These are phyloP conservation scores for Chernovozyma sophiae-reginae DNA, from an alignment of 1,139 yeast genomes.

Conservation along the genomic window DNA sequence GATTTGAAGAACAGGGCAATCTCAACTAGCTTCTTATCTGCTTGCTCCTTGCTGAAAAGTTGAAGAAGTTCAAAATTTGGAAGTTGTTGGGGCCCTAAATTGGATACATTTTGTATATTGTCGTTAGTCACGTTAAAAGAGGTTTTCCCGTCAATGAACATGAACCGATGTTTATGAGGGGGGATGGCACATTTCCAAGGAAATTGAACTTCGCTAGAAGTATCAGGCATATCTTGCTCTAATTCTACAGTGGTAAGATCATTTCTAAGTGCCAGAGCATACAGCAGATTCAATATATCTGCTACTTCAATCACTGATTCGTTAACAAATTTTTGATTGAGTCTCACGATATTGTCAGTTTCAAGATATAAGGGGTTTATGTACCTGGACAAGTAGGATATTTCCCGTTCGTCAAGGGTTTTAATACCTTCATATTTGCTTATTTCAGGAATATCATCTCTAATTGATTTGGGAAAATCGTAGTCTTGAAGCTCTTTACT, in stretches of 20 bases:
- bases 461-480: constrained; percentile 67
- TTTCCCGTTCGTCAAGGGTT: constrained; percentile 26
- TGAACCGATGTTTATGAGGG: constrained; percentile 85
- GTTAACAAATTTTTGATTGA: constrained; percentile 53
- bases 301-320: constrained; percentile 69
- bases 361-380: constrained; percentile 56
- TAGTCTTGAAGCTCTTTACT: constrained; percentile 71
- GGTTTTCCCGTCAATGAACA: constrained; percentile 73
- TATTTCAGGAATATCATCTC: constrained; percentile 29
- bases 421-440: constrained; percentile 8
- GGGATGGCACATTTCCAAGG: constrained; percentile 96
- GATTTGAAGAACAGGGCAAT: constrained; percentile 61
- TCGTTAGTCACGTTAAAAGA: constrained; percentile 24
- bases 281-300: constrained; percentile 57
- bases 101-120: constrained; percentile 22
- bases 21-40: constrained; percentile 36
- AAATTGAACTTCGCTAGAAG: constrained; percentile 48
- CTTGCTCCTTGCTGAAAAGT: neutral
- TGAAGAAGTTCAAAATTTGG: constrained; percentile 46
- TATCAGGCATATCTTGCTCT: constrained; percentile 55
- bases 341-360: constrained; percentile 30
- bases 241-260: constrained; percentile 51
- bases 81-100: constrained; percentile 44
- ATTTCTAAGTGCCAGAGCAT: constrained; percentile 43
- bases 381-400: constrained; percentile 44